phyloP scores from a whole-genome alignment of 1,139 yeast genomes.

The Magnusiomyces magnusii region DNA sequence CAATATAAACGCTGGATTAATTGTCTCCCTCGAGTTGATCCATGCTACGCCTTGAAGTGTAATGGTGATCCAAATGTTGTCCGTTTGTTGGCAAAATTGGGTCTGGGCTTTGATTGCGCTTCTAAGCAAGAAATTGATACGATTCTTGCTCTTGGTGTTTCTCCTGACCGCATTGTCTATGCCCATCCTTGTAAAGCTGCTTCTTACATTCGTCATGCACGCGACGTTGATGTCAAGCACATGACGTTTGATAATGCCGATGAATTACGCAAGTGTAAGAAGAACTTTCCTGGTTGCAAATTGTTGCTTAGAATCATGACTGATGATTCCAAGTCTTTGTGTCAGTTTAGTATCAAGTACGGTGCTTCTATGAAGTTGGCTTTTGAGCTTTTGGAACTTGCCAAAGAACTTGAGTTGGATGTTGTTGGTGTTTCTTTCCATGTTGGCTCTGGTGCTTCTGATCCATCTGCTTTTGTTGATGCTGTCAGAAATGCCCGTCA shows the following conservation, averaged over 20 bases:
- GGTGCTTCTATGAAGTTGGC: conserved; percentile 67
- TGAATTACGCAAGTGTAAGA: conserved; percentile 68
- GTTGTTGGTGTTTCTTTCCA: conserved; percentile 90
- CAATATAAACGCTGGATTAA: conserved; percentile 55
- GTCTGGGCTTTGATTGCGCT: conserved; percentile 89
- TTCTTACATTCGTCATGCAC: conserved; percentile 70
- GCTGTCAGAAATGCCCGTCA: conserved; percentile 67
- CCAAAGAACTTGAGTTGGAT: conserved; percentile 52
- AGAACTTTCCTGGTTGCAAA: conserved; percentile 59
- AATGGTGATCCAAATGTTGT: conserved; percentile 66
- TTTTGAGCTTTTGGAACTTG: conserved; percentile 49
- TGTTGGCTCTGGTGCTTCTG: conserved; percentile 91
- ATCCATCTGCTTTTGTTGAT: conserved; percentile 54
- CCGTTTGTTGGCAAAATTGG: conserved; percentile 48
- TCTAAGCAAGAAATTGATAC: conserved; percentile 75
- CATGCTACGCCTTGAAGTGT: conserved; percentile 92
- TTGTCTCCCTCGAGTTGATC: conserved; percentile 65
- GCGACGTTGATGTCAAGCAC: conserved; percentile 46
- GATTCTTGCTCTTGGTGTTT: conserved; percentile 54
- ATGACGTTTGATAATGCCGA: conserved; percentile 89
- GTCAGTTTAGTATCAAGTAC: conserved; percentile 82
- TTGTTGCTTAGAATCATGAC: conserved; percentile 78
- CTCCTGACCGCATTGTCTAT: conserved; percentile 64
- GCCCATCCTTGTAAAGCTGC: conserved; percentile 93
- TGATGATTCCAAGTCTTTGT: conserved; percentile 82